These are phyloP conservation scores for Eucalyptus erythrocorys DNA, from an alignment of 345 rosid species.

Conservation along the genomic window DNA sequence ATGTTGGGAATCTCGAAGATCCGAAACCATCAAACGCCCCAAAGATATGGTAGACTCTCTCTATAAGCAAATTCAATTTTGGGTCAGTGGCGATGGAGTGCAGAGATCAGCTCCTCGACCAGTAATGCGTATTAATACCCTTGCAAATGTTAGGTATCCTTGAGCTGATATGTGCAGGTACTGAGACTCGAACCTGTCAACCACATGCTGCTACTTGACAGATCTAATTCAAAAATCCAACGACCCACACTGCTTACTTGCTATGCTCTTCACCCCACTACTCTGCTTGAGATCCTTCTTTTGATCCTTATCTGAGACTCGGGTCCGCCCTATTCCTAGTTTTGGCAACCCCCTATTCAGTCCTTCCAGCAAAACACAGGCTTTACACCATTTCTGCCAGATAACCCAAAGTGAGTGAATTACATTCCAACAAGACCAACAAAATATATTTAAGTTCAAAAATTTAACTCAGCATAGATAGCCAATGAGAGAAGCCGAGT, in stretches of 20 bases:
- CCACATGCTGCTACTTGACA: neutral
- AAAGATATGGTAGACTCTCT: neutral
- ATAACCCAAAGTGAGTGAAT: neutral
- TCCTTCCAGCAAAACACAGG: conserved; percentile 88
- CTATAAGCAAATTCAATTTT: neutral
- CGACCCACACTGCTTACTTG: conserved; percentile 76
- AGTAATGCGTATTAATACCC: neutral
- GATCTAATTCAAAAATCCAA: conserved; percentile 39
- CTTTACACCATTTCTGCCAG: conserved; percentile 86
- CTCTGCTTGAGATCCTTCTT: conserved; percentile 17
- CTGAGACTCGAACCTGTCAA: neutral
- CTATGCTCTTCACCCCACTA: conserved; percentile 22
- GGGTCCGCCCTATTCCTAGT: conserved; percentile 68
- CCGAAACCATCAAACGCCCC: neutral
- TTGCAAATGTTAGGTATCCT: neutral
- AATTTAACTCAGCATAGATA: neutral
- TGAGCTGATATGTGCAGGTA: neutral
- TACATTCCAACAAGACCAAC: neutral
- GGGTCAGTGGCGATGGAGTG: neutral
- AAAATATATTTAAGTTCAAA: neutral
- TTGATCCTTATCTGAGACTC: conserved; percentile 22
- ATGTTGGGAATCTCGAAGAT: neutral
- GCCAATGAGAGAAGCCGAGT: neutral
- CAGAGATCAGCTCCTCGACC: neutral
- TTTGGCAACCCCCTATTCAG: conserved; percentile 83